Conservation (phyloP, 2,329 filamentous ascomycete genomes). For the Cordyceps tenuipes region DNA sequence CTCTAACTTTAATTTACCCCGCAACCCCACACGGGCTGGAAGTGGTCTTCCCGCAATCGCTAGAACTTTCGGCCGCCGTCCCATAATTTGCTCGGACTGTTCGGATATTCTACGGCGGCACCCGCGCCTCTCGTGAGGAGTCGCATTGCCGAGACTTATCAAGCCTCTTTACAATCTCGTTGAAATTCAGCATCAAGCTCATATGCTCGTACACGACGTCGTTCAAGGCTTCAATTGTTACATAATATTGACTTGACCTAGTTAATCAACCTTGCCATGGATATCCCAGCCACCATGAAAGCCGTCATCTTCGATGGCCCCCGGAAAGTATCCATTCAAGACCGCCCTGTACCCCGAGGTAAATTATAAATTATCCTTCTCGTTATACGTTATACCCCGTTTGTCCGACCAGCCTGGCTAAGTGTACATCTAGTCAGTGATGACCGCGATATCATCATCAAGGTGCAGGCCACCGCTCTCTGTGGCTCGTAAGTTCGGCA, state of each 20-base stretch:
- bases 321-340: constrained; percentile 65
- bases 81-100: constrained; percentile 6
- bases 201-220: not conserved
- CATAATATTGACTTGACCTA: not conserved
- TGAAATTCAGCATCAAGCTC: not conserved
- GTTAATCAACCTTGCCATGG: constrained; percentile 18
- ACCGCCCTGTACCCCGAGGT: constrained; percentile 66
- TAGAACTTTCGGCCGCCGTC: not conserved
- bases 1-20: not conserved
- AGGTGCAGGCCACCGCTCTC: constrained; percentile 72
- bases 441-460: constrained; percentile 69
- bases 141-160: not conserved
- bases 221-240: not conserved
- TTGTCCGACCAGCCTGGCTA: constrained; percentile 11
- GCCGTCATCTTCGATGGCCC: constrained; percentile 82
- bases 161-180: not conserved
- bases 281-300: constrained; percentile 57
- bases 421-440: constrained; percentile 46
- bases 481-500: constrained; percentile 66
- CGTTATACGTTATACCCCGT: not conserved
- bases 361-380: constrained; percentile 16
- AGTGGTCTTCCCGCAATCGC: constrained; percentile 2
- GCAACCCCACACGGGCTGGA: not conserved
- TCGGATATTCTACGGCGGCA: constrained; percentile 3
- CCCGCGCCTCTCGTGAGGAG: not conserved